phyloP scores from a whole-genome alignment of 495 filamentous ascomycete species.

The Lepraria neglecta region DNA sequence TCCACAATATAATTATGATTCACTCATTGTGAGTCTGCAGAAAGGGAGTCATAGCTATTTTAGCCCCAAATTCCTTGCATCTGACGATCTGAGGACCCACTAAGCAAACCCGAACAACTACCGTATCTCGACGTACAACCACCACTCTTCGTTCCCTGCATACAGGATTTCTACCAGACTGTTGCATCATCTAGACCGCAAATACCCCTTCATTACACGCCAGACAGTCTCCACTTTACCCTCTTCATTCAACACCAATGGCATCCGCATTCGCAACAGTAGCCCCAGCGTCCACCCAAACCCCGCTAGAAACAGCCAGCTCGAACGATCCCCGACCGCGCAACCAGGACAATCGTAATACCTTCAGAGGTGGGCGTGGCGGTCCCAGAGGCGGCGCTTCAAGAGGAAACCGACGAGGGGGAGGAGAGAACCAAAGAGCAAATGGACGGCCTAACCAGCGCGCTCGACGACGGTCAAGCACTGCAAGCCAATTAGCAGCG shows the following conservation, averaged over 20 bases:
- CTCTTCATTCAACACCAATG: conserved; percentile 7
- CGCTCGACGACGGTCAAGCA: conserved; percentile 10
- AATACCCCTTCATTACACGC: no score
- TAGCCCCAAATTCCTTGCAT: no score
- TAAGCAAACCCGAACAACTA: no score
- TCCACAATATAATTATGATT: no score
- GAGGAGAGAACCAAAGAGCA: conserved; percentile 16
- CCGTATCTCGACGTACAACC: no score
- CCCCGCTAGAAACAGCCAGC: neutral
- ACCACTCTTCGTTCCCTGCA: neutral
- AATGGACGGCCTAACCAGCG: conserved; percentile 11
- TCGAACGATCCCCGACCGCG: neutral
- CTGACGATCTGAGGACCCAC: no score
- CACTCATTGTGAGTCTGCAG: no score
- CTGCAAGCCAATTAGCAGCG: conserved; percentile 18
- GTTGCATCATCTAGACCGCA: no score
- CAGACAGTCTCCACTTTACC: neutral
- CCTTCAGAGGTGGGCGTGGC: conserved; percentile 10
- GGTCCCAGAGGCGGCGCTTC: conserved; percentile 15
- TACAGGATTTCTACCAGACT: neutral
- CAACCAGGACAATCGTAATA: neutral
- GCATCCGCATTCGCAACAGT: conserved; percentile 18
- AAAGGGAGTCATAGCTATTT: no score
- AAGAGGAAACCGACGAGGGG: conserved; percentile 27
- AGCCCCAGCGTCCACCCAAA: conserved; percentile 1